Base-by-base conservation (phyloP, 768 basidiomycete species). In the Gloeopeniophorella convolvens region DNA sequence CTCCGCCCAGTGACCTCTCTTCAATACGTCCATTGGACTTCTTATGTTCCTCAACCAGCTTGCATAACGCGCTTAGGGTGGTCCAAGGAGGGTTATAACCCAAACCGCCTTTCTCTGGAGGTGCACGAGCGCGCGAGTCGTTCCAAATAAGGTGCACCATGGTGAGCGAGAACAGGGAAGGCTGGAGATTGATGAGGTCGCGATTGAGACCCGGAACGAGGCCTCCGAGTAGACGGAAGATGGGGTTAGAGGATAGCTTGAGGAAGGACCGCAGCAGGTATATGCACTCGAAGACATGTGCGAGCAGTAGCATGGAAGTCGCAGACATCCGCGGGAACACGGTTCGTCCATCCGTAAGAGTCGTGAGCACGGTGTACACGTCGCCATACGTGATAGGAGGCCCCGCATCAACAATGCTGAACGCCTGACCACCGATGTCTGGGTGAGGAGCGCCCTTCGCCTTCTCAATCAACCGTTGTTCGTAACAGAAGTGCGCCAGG, bases 381-480 rank as follows among this genome's bases (percentile, higher is more conserved):
- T 89, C 87, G 15, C 83, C 78, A 49, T 72, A 82, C 5, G 82
- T 81, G 2, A 73, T 64, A 13, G 80, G 74, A 0, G 78, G 77
- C 7, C 83, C 83, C 1, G 83, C 74, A 61, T 89, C 85, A 1
- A 79, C 72, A 45, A 89, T 63, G 26, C 67, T 69, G 66, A 87
- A 89, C 2, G 80, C 75, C 58, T 85, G 78, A 2, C 87, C 87
- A 11, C 86, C 83, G 42, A 89, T 78, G 62, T 88, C 83, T 1
- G 83, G 80, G 55, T 73, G 64, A 35, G 56, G 35, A 26, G 60
- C 60, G 43, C 70, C 73, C 48, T 68, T 69, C 32, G 62, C 60
- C 35, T 67, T 55, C 45, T 85, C 85, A 45, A 84, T 67, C 28
- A 89, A 77, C 12, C 85, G 78, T 50, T 73, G 74, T 64, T 89